These are phyloP conservation scores for Exophiala mesophila DNA, from an alignment of 2,329 filamentous ascomycete species.

Conservation along the genomic window DNA sequence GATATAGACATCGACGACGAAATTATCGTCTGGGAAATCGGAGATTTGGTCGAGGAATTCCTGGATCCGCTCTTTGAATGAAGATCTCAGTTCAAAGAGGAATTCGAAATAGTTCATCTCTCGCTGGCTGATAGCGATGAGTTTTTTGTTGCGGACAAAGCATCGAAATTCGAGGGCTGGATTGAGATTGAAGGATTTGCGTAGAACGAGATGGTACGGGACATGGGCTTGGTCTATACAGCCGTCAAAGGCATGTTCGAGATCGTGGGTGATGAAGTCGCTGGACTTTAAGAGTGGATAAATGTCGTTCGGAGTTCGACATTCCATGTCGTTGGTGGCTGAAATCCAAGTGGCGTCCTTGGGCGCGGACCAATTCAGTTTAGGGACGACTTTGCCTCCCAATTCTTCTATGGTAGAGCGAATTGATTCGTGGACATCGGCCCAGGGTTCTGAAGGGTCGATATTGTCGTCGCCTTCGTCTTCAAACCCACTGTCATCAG, in stretches of 20 bases:
- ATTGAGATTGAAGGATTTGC: slow-evolving; percentile 83
- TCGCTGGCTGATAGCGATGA: slow-evolving; percentile 81
- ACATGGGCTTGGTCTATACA: slow-evolving; percentile 50
- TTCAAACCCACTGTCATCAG: slow-evolving; percentile 43
- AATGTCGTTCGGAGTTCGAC: slow-evolving; percentile 79
- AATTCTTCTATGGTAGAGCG: slow-evolving; percentile 72
- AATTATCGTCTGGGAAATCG: slow-evolving; percentile 68
- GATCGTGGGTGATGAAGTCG: slow-evolving; percentile 88
- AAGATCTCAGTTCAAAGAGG: slow-evolving; percentile 61
- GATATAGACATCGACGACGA: slow-evolving; percentile 89
- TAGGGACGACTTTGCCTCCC: slow-evolving; percentile 81
- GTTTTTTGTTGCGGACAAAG: slow-evolving; percentile 76
- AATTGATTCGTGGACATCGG: slow-evolving; percentile 71
- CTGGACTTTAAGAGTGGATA: slow-evolving; percentile 93
- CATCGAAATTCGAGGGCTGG: slow-evolving; percentile 91
- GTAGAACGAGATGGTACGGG: slow-evolving; percentile 74
- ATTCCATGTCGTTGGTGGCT: slow-evolving; percentile 85
- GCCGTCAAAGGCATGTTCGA: slow-evolving; percentile 88
- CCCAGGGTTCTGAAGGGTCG: slow-evolving; percentile 53
- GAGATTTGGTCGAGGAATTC: slow-evolving; percentile 71
- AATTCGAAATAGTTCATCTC: slow-evolving; percentile 91
- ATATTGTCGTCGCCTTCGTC: slow-evolving; percentile 55
- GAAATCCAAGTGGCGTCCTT: slow-evolving; percentile 94
- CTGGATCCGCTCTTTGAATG: slow-evolving; percentile 63
- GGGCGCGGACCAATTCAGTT: slow-evolving; percentile 95